A percentile compares a stretch with the other conserved stretches of the same genome.
Evolutionary conservation across 2,329 filamentous ascomycete species (phyloP).

Genomic region (Graphiopsis chlorocephala): DNA sequence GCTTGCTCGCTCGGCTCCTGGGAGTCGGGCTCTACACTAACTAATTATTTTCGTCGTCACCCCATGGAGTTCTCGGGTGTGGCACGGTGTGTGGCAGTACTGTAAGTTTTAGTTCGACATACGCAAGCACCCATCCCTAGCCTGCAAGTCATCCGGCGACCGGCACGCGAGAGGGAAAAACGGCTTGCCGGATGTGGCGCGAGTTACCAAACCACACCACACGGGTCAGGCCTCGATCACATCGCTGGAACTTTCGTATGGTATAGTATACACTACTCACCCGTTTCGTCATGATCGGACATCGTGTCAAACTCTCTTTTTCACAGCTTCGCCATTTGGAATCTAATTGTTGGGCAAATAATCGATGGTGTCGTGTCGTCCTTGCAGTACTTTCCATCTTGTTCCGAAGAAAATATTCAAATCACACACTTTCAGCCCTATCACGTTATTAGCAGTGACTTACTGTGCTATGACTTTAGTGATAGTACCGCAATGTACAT

Average conservation of each 20-base stretch:
- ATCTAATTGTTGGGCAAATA: not conserved
- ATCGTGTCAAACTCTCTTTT: not conserved
- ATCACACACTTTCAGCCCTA: not conserved
- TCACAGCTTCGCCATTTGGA: not conserved
- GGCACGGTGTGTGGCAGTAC: no score
- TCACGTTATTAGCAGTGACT: not conserved
- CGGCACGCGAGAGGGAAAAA: not conserved
- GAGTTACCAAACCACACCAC: not conserved
- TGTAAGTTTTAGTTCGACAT: not conserved
- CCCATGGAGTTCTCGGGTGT: no score
- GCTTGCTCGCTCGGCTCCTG: slow-evolving; percentile 19
- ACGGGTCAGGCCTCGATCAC: not conserved
- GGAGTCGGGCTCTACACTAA: no score
- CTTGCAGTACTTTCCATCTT: not conserved
- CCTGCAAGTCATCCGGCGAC: not conserved
- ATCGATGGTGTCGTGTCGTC: not conserved
- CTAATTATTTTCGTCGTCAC: no score
- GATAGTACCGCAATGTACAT: not conserved
- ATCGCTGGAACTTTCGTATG: not conserved
- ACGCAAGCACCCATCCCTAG: not conserved
- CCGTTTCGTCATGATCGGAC: not conserved
- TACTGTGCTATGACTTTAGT: not conserved
- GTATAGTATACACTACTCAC: not conserved
- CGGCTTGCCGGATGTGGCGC: not conserved
- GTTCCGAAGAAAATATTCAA: not conserved